Evolutionary conservation across 1,284 basidiomycete species (phyloP).

Genomic region (Takashimella koratensis): DNA sequence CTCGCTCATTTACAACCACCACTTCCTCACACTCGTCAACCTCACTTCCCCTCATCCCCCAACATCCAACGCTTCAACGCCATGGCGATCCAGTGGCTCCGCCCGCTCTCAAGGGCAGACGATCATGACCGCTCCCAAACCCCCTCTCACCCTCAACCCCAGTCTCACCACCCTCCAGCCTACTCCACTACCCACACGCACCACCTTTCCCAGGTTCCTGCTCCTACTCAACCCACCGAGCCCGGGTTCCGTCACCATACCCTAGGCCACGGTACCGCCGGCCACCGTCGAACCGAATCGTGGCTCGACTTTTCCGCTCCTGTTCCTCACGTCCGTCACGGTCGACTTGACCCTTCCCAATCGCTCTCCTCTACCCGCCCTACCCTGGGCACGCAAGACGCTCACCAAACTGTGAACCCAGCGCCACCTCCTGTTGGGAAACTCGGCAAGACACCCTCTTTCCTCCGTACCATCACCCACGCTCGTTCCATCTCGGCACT

Average conservation of each 20-base stretch:
- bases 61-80: too few relatives aligned
- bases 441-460: background rate
- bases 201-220: background rate
- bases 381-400: background rate
- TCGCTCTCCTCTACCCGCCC: background rate
- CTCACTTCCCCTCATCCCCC: too few relatives aligned
- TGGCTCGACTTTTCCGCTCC: background rate
- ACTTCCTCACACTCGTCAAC: too few relatives aligned
- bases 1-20: too few relatives aligned
- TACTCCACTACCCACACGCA: too few relatives aligned
- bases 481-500: background rate
- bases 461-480: background rate
- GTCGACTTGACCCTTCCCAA: background rate
- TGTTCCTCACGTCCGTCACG: background rate
- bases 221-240: too few relatives aligned
- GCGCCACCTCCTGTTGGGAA: background rate
- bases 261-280: background rate
- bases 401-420: background rate
- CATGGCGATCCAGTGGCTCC: background rate
- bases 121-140: background rate
- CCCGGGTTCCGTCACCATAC: too few relatives aligned
- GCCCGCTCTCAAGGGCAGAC: background rate
- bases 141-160: too few relatives aligned
- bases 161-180: too few relatives aligned
- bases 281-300: background rate